phyloP scores from a whole-genome alignment of 2,329 filamentous ascomycete genomes.

The Cordyceps militaris region DNA sequence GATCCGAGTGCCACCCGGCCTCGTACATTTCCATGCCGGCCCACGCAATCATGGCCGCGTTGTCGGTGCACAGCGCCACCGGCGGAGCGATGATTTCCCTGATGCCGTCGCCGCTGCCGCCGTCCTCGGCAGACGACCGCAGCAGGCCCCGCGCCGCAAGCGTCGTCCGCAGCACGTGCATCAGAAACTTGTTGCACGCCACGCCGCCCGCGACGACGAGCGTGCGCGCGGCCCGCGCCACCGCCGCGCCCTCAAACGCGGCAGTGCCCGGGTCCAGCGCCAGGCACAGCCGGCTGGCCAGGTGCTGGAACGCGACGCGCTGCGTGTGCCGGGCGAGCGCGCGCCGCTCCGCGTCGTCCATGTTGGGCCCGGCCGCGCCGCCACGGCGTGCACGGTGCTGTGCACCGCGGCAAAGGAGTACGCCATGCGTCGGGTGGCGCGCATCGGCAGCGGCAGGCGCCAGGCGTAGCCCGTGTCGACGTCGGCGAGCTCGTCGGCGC shows the following conservation, averaged over 20 bases:
- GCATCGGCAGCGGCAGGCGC: constrained; percentile 61
- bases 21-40: constrained; percentile 86
- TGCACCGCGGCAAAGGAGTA: constrained; percentile 70
- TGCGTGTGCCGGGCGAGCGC: constrained; percentile 67
- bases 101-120: constrained; percentile 26
- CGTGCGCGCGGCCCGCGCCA: constrained; percentile 39
- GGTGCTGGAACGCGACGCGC: constrained; percentile 79
- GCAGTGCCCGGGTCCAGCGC: constrained; percentile 40
- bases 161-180: constrained; percentile 51
- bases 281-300: constrained; percentile 67
- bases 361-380: constrained; percentile 25
- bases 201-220: constrained; percentile 88
- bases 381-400: constrained; percentile 42
- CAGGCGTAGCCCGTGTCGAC: constrained; percentile 43
- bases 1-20: constrained; percentile 59
- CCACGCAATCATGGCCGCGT: constrained; percentile 98
- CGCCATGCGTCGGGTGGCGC: constrained; percentile 47
- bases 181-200: constrained; percentile 74
- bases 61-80: constrained; percentile 75
- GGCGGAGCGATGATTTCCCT: constrained; percentile 66
- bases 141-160: constrained; percentile 61
- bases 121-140: constrained; percentile 21
- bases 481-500: constrained; percentile 50
- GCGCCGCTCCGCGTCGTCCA: constrained; percentile 55
- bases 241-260: not conserved